Percentiles rank a stretch among this genome's conserved stretches.
Conservation (phyloP, 2,329 filamentous ascomycete genomes). For the Phialophora expanda region DNA sequence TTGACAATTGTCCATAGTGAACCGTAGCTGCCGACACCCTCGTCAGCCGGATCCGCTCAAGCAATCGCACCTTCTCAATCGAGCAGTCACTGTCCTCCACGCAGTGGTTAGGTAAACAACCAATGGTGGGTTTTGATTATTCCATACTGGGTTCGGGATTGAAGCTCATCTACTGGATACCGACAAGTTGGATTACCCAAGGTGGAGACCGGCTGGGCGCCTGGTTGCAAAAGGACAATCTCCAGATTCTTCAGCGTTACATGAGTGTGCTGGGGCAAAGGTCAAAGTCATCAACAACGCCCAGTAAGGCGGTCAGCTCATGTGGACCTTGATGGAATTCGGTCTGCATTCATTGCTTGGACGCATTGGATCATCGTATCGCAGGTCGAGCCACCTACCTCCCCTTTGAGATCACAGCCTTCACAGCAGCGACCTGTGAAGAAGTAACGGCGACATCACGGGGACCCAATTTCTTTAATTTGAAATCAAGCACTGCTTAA, state of each 20-base stretch:
- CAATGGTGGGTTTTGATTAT: background rate
- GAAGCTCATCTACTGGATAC: constrained; percentile 25
- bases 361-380: background rate
- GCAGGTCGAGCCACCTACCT: background rate
- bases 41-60: background rate
- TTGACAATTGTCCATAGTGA: background rate
- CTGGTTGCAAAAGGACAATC: constrained; percentile 30
- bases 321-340: background rate
- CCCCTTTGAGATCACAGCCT: background rate
- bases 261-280: constrained; percentile 3
- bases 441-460: background rate
- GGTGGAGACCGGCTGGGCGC: constrained; percentile 11
- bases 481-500: background rate
- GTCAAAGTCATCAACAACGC: constrained; percentile 1
- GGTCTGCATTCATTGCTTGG: background rate
- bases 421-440: background rate
- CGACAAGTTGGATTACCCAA: constrained; percentile 15
- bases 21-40: background rate
- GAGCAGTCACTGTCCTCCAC: constrained; percentile 1
- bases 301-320: background rate
- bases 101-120: background rate
- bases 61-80: constrained; percentile 6
- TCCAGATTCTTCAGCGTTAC: constrained; percentile 20
- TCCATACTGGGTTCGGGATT: background rate
- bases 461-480: background rate